Evolutionary conservation across 2,329 filamentous ascomycete species (phyloP).

Genomic region (Ceratocystis albifundus): DNA sequence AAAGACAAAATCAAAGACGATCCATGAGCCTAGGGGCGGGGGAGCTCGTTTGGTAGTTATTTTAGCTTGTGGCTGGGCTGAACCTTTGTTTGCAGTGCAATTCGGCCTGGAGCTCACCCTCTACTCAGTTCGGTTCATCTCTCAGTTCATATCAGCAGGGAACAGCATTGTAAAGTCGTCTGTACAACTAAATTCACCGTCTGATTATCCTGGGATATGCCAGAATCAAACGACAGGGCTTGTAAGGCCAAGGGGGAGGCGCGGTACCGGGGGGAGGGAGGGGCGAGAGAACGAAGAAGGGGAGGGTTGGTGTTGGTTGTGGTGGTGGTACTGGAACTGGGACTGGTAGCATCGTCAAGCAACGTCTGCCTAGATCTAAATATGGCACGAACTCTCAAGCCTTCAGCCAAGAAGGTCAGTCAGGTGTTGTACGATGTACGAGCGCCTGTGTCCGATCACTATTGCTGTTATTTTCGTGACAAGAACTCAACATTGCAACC

Average conservation of each 20-base stretch:
- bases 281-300: background rate
- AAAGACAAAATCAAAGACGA: background rate
- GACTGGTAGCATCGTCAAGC: too few relatives aligned
- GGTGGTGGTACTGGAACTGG: background rate
- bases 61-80: background rate
- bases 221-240: background rate
- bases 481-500: too few relatives aligned
- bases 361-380: too few relatives aligned
- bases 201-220: slow-evolving; percentile 11
- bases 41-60: too few relatives aligned
- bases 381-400: too few relatives aligned
- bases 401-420: too few relatives aligned
- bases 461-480: too few relatives aligned
- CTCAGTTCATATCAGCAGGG: background rate
- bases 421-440: too few relatives aligned
- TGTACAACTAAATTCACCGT: slow-evolving; percentile 10
- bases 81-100: background rate
- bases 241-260: background rate
- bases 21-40: background rate
- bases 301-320: background rate
- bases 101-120: too few relatives aligned
- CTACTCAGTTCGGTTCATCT: background rate
- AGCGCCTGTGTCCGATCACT: too few relatives aligned
- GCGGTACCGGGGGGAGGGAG: background rate
- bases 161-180: slow-evolving; percentile 13